These are phyloP conservation scores for Theileria luwenshuni DNA, from an alignment of 169 alveolate genomes.

Conservation along the genomic window DNA sequence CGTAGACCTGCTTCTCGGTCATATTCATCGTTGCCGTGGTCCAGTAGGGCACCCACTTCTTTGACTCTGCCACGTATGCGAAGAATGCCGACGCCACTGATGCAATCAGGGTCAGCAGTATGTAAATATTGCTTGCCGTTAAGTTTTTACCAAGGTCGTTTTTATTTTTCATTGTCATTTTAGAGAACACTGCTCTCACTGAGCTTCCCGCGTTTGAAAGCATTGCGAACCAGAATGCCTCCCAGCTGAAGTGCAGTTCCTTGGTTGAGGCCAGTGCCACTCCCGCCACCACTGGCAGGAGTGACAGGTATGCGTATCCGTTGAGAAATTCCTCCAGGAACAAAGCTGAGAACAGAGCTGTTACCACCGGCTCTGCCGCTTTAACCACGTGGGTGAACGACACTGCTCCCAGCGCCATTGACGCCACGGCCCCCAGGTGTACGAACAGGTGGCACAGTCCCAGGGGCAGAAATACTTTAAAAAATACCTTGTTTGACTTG, in stretches of 20 bases:
- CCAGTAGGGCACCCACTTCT: slow-evolving; percentile 64
- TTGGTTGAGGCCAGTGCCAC: slow-evolving; percentile 77
- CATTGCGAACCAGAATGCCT: slow-evolving; percentile 79
- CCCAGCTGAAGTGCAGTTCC: slow-evolving; percentile 78
- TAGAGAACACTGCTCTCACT: slow-evolving; percentile 68
- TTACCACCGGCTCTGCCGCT: slow-evolving; percentile 83
- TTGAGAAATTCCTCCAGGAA: slow-evolving; percentile 65
- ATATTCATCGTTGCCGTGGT: slow-evolving; percentile 41
- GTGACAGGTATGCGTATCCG: slow-evolving; percentile 70
- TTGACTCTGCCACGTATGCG: slow-evolving; percentile 70
- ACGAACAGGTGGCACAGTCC: slow-evolving; percentile 80
- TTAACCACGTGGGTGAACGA: slow-evolving; percentile 84
- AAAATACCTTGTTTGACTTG: slow-evolving; percentile 55
- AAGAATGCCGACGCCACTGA: slow-evolving; percentile 74
- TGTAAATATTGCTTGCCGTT: slow-evolving; percentile 72
- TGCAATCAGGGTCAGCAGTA: slow-evolving; percentile 76
- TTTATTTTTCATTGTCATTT: slow-evolving; percentile 74
- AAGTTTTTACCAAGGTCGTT: slow-evolving; percentile 74
- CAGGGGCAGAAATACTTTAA: slow-evolving; percentile 71
- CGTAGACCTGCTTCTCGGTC: slow-evolving; percentile 24
- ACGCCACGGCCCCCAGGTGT: slow-evolving; percentile 82
- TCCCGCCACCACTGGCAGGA: slow-evolving; percentile 78
- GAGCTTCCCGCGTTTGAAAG: slow-evolving; percentile 81
- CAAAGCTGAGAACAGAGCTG: slow-evolving; percentile 76
- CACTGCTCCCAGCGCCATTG: slow-evolving; percentile 82